Conservation (phyloP, 176 grass and related monocot species). For the Carex scoparia region DNA sequence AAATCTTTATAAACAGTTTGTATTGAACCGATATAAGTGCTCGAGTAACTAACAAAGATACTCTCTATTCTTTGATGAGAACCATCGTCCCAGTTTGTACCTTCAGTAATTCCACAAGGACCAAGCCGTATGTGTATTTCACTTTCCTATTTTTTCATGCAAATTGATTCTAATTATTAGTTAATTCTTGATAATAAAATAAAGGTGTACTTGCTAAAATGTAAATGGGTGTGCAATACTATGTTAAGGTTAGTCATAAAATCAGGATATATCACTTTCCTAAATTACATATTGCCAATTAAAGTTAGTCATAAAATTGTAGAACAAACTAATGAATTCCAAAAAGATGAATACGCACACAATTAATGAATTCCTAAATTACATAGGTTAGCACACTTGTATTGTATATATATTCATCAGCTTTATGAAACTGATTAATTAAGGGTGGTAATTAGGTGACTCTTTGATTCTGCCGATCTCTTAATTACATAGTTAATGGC, state of each 20-base stretch:
- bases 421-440: too few species aligned
- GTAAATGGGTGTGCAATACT: background rate
- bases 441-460: too few species aligned
- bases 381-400: too few species aligned
- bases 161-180: background rate
- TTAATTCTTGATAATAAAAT: background rate
- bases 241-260: background rate
- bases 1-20: conserved; percentile 17
- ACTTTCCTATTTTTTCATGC: conserved; percentile 4
- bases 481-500: too few species aligned
- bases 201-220: background rate
- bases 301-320: too few species aligned
- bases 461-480: too few species aligned
- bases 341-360: too few species aligned
- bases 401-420: too few species aligned
- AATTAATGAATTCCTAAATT: too few species aligned
- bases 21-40: conserved; percentile 10
- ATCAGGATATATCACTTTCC: too few species aligned
- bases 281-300: too few species aligned
- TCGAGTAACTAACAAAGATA: conserved; percentile 11
- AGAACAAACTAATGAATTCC: too few species aligned
- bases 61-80: conserved; percentile 23
- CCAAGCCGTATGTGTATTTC: conserved; percentile 13
- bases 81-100: conserved; percentile 15
- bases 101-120: conserved; percentile 5